These are phyloP conservation scores for Suillus subaureus DNA, from an alignment of 768 basidiomycete species.

Conservation along the genomic window DNA sequence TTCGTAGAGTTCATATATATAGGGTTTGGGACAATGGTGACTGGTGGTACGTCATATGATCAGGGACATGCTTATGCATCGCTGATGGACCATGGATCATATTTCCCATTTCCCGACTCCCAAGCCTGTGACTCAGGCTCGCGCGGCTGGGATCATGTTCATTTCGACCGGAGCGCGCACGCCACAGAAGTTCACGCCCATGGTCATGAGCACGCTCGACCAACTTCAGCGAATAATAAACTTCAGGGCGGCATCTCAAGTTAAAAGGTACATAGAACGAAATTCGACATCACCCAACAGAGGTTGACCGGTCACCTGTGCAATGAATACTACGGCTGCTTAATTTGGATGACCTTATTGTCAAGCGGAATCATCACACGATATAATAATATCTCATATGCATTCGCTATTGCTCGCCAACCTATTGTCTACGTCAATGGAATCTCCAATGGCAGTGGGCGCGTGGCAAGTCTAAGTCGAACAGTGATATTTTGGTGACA, in stretches of 20 bases:
- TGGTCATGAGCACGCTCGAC: not conserved
- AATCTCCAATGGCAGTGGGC: not conserved
- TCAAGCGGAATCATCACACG: conserved; percentile 2
- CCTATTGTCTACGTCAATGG: not conserved
- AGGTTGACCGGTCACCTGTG: not conserved
- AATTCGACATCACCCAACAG: not conserved
- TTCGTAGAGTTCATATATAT: too few species aligned
- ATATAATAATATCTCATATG: not conserved
- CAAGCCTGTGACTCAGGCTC: not conserved
- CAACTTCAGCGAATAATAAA: too few species aligned
- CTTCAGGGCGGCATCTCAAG: too few species aligned
- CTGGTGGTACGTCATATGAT: not conserved
- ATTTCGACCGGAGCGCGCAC: not conserved
- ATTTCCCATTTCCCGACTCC: too few species aligned
- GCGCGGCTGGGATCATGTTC: not conserved
- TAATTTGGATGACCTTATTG: not conserved
- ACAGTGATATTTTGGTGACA: not conserved
- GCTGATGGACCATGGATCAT: not conserved
- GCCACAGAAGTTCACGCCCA: not conserved
- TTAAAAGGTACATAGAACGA: not conserved
- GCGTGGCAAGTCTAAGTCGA: not conserved
- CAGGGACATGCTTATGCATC: not conserved
- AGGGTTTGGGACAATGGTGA: not conserved
- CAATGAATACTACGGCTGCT: not conserved
- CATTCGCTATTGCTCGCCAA: not conserved